Percentiles rank a stretch among this genome's conserved stretches.
These are phyloP conservation scores for Hypoxylon sp. DNA, from an alignment of 2,329 filamentous ascomycete genomes.

Conservation along the genomic window DNA sequence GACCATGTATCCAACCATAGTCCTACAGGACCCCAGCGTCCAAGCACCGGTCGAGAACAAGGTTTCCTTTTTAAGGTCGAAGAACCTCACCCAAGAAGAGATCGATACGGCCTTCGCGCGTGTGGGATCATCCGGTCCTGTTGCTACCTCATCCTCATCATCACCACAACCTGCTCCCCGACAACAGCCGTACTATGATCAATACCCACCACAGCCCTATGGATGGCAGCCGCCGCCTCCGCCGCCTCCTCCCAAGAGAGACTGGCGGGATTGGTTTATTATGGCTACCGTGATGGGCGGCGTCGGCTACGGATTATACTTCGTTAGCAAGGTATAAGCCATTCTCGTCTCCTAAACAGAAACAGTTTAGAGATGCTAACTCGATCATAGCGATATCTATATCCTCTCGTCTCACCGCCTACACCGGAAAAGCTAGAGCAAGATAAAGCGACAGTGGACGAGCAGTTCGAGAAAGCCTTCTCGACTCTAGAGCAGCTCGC, in stretches of 20 bases:
- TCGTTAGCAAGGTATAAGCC: conserved; percentile 79
- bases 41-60: conserved; percentile 91
- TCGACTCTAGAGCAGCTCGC: conserved; percentile 90
- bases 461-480: conserved; percentile 93
- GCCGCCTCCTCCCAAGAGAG: conserved; percentile 76
- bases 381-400: conserved; percentile 83
- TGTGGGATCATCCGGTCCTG: conserved; percentile 66
- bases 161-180: conserved; percentile 58
- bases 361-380: conserved; percentile 15
- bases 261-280: conserved; percentile 99
- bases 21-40: conserved; percentile 94
- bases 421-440: conserved; percentile 93
- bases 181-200: conserved; percentile 58
- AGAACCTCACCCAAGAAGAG: conserved; percentile 97
- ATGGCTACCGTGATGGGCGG: conserved; percentile 96
- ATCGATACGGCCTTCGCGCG: conserved; percentile 86
- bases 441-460: conserved; percentile 92
- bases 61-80: conserved; percentile 92
- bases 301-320: conserved; percentile 88
- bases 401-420: conserved; percentile 90
- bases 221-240: conserved; percentile 69
- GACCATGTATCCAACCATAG: conserved; percentile 57
- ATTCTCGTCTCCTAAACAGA: not conserved
- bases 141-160: conserved; percentile 57
- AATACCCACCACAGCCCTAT: conserved; percentile 62